phyloP scores from a whole-genome alignment of 768 basidiomycete genomes.

The Tulasnella calospora region DNA sequence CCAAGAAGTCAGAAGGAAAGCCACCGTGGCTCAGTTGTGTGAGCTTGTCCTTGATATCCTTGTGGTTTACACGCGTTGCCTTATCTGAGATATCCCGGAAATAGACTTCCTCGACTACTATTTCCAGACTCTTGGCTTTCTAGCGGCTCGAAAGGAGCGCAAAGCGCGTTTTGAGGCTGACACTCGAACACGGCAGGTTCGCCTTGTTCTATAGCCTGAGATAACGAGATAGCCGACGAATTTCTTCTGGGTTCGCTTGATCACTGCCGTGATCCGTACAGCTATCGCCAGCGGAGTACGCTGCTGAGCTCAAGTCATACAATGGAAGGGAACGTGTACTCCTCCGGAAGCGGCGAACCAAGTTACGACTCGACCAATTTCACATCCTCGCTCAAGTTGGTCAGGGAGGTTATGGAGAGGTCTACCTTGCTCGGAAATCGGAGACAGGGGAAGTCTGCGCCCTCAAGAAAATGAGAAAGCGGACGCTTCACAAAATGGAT shows the following conservation, averaged over 20 bases:
- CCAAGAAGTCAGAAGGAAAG: conserved; percentile 86
- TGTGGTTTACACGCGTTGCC: neutral
- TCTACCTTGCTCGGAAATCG: conserved; percentile 89
- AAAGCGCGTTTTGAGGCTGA: conserved; percentile 78
- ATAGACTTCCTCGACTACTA: conserved; percentile 97
- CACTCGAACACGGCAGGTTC: conserved; percentile 57
- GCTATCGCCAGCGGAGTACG: conserved; percentile 47
- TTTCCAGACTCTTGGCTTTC: conserved; percentile 89
- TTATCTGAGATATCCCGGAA: neutral
- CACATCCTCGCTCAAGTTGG: conserved; percentile 98
- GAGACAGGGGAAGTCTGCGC: conserved; percentile 97
- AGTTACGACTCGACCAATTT: conserved; percentile 89
- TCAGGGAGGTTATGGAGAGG: conserved; percentile 98
- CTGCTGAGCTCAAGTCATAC: conserved; percentile 86
- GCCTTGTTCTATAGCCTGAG: neutral
- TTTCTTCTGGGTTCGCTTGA: neutral
- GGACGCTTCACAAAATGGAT: conserved; percentile 95
- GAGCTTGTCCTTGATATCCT: conserved; percentile 29
- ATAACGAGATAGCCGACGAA: neutral
- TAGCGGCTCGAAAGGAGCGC: conserved; percentile 79
- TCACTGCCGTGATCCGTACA: conserved; percentile 28
- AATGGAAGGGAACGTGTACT: conserved; percentile 89
- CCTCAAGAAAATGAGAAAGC: conserved; percentile 94
- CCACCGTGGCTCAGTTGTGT: conserved; percentile 97
- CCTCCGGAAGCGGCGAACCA: conserved; percentile 86